Conservation (phyloP, 2,329 filamentous ascomycete genomes). For the Gliomastix tumulicola region DNA sequence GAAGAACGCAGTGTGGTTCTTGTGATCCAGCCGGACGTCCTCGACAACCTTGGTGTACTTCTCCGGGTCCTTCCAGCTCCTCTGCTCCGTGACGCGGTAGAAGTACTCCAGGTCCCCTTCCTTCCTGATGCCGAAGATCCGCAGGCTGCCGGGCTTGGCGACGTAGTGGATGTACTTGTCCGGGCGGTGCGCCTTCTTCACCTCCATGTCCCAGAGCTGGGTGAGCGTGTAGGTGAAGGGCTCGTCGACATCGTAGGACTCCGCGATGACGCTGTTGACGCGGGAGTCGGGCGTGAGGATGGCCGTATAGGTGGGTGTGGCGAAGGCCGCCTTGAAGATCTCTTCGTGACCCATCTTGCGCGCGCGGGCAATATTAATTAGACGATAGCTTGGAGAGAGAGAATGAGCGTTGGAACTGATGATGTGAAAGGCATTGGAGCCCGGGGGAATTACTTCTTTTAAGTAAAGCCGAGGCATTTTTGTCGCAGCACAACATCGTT, state of each 20-base stretch:
- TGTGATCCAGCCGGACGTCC: constrained; percentile 8
- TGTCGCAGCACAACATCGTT: no score
- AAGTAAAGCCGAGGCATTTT: no score
- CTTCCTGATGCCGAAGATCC: constrained; percentile 6
- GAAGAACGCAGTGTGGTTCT: constrained; percentile 6
- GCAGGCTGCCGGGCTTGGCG: constrained; percentile 7
- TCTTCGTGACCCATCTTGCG: no score
- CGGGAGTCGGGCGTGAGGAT: constrained; percentile 5
- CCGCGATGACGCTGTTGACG: constrained; percentile 8
- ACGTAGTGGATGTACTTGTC: constrained; percentile 7
- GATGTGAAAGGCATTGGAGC: no score
- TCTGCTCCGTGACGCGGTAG: constrained; percentile 51
- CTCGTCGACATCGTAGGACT: constrained; percentile 7
- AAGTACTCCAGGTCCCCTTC: constrained; percentile 8
- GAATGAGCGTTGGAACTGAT: no score
- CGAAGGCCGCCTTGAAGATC: constrained; percentile 6
- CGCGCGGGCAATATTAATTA: no score
- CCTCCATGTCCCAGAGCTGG: constrained; percentile 11
- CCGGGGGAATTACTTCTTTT: no score
- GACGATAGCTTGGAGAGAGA: no score
- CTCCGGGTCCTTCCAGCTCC: constrained; percentile 49
- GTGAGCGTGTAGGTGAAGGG: constrained; percentile 9
- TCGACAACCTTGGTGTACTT: constrained; percentile 10
- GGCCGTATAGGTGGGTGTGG: constrained; percentile 6
- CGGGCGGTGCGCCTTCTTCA: constrained; percentile 9